Conservation (phyloP, 345 rosid species). For the Hevea brasiliensis region DNA sequence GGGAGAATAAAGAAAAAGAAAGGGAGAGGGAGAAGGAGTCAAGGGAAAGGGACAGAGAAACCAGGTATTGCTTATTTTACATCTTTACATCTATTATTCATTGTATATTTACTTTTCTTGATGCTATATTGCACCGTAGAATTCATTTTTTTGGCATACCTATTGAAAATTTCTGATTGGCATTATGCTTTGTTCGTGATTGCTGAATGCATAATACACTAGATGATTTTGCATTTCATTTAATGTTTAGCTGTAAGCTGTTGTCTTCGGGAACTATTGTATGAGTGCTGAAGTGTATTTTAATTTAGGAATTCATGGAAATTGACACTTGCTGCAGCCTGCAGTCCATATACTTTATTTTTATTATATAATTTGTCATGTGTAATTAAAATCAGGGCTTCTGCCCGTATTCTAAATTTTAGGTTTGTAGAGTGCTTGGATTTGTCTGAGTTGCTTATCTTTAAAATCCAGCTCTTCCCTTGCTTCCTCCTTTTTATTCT, state of each 20-base stretch:
- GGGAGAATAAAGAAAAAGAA: slow-evolving; percentile 55
- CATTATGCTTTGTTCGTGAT: not conserved
- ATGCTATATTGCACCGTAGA: not conserved
- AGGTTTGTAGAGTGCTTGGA: not conserved
- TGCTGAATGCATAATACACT: not conserved
- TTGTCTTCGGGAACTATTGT: not conserved
- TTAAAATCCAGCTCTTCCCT: not conserved
- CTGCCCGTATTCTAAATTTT: not conserved
- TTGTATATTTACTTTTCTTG: not conserved
- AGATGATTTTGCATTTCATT: not conserved
- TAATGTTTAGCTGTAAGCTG: not conserved
- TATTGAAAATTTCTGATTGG: not conserved
- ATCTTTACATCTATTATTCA: not conserved
- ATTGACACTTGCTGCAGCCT: not conserved
- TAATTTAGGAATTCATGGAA: not conserved
- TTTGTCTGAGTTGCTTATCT: not conserved
- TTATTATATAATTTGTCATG: not conserved
- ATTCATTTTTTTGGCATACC: not conserved
- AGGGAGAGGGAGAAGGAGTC: slow-evolving; percentile 58
- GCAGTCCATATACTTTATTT: too few relatives aligned
- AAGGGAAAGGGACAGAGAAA: slow-evolving; percentile 55
- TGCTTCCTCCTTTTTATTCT: not conserved
- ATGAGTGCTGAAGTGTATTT: not conserved
- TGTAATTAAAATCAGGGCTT: not conserved
- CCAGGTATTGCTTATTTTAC: slow-evolving; percentile 50